These are phyloP conservation scores for Fusarium sp. DNA, from an alignment of 2,329 filamentous ascomycete genomes.

Conservation along the genomic window DNA sequence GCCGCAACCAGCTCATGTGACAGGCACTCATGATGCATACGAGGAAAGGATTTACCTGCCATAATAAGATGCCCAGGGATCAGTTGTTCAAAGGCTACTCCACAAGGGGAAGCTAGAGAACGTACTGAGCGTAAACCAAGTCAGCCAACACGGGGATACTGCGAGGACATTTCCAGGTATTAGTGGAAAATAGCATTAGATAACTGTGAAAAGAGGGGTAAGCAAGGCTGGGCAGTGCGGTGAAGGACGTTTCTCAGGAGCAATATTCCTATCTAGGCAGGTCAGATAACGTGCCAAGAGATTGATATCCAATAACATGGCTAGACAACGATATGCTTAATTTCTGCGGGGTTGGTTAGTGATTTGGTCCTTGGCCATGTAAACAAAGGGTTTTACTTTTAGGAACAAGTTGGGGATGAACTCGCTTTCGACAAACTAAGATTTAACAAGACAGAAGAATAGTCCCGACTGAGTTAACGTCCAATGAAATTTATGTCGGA, in stretches of 20 bases:
- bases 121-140: slow-evolving; percentile 7
- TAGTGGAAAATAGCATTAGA: not conserved
- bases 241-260: not conserved
- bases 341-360: too few relatives aligned
- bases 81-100: slow-evolving; percentile 11
- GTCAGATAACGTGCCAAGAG: not conserved
- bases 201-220: slow-evolving; percentile 13
- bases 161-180: not conserved
- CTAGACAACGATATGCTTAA: too few relatives aligned
- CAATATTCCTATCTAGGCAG: slow-evolving; percentile 16
- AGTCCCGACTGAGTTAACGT: too few relatives aligned
- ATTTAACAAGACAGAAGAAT: too few relatives aligned
- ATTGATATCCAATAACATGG: too few relatives aligned
- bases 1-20: not conserved
- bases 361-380: too few relatives aligned
- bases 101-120: slow-evolving; percentile 20
- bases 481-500: too few relatives aligned
- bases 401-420: too few relatives aligned
- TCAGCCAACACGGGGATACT: not conserved
- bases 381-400: too few relatives aligned
- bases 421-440: too few relatives aligned
- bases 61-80: slow-evolving; percentile 12
- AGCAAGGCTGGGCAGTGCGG: not conserved
- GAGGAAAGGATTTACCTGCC: not conserved
- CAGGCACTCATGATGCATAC: not conserved